Conservation (phyloP, 176 grass and related monocot genomes). For the Aegilops tauschii region DNA sequence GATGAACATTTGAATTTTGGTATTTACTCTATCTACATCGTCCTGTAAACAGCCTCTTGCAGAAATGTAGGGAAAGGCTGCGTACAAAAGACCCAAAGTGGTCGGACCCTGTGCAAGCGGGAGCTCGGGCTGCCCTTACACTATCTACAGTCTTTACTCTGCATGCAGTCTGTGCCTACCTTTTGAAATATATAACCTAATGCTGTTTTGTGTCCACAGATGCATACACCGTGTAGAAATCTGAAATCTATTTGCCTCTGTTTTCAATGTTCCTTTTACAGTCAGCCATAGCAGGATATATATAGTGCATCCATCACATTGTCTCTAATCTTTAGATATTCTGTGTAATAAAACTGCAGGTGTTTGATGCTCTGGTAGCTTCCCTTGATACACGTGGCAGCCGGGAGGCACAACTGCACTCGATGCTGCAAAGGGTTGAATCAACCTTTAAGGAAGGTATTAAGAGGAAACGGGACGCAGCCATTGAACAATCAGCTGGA, state of each 20-base stretch:
- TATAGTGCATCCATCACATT: background rate
- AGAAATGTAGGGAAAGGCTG: no score
- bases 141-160: background rate
- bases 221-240: background rate
- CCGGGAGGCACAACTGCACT: conserved; percentile 84
- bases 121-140: no score
- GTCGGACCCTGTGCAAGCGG: no score
- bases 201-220: background rate
- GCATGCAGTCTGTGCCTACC: background rate
- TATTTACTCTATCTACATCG: background rate
- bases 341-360: conserved; percentile 40
- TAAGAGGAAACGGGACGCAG: conserved; percentile 41
- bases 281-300: conserved; percentile 2
- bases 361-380: conserved; percentile 71
- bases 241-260: background rate
- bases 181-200: conserved; percentile 11
- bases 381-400: conserved; percentile 84
- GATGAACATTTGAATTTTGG: background rate
- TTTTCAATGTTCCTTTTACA: background rate
- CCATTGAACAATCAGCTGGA: conserved; percentile 32
- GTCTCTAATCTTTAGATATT: conserved; percentile 26
- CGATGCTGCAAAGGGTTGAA: conserved; percentile 86
- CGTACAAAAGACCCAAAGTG: no score
- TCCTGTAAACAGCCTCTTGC: no score
- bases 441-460: conserved; percentile 83